Evolutionary conservation across 768 basidiomycete genomes (phyloP), one percentile per base, ranked within the genome.

Genomic region (Favolaschia claudopus): DNA sequence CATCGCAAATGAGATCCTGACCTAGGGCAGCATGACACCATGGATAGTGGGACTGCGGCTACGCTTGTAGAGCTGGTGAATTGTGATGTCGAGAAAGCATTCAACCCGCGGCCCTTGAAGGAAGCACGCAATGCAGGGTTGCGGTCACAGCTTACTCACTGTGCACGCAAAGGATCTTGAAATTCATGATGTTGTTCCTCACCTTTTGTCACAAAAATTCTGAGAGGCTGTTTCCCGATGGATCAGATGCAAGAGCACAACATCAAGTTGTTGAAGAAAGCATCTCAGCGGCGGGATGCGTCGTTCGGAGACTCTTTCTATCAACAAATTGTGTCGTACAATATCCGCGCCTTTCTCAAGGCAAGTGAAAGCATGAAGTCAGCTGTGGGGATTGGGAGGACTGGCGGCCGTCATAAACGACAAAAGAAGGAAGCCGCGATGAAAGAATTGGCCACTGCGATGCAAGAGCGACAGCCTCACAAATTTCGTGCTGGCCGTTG

Each of bases 21-120:
- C 22, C 43, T 67, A 10, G 58, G 60, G n/a, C 52, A 66, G 36
- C 31, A 46, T 15, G 68, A 69, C 37, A 28, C 29, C 13, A 60
- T 67, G 19, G 46, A 67, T 12, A 67, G 55, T 33, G 67, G 68
- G 27, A 69, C 67, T 6, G 67, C 67, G 9, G 60, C 68, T 10
- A 67, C 64, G n/a, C 32, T 62, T n/a, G 37, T 69, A 25, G 38
- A 44, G 29, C 62, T 69, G 13, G 52, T 65, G 32, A 58, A 63
- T 55, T 51, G 49, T 22, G 37, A 51, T 24, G 36, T 51, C 7
- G 49, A 38, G 1, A 51, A 51, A 29, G 49, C 37, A 3, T 51
- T 51, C 15, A 28, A 51, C 28, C 49, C 49, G 10, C 25, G 20
- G 22, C 15, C 38, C 7, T n/a, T 39, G 20, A 39, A 31, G 19